Evolutionary conservation across 108 stramenopile species (phyloP), one percentile per base, ranked within the genome.

Genomic region (Seminavis robusta): DNA sequence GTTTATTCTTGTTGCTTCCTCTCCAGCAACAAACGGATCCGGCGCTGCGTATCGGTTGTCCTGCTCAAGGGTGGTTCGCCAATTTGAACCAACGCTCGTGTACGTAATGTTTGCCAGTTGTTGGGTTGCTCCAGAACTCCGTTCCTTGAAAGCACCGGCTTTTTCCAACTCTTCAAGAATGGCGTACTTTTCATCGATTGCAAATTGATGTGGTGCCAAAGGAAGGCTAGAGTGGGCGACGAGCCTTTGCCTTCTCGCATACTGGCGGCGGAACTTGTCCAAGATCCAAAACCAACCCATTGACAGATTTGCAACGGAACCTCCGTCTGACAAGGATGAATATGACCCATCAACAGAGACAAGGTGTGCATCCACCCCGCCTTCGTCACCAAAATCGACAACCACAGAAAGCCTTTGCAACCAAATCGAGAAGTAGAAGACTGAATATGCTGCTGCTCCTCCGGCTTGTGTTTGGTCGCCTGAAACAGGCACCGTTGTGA

Each of bases 211-310:
- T 2, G 83, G 76, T 33, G 63, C 52, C 17, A 61, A 42, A 7
- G 91, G 84, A 7, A 93, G 80, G 27, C 72, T 74, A 1, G 92
- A 93, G 62, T 93, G 92, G 11, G 60, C 82, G 8, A 93, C 42
- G 23, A 93, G 50, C 13, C 88, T 57, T 55, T 92, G 87, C 20
- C 52, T 39, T 38, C 87, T 57, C 20, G 68, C 63, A 33, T 64
- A 53, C 17, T 61, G 51, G 9, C 50, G 51, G 39, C 71, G 56
- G 1, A 88, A 62, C 39, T 63, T 52, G 49, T 93, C 88, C 6
- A 90, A 32, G 51, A 93, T 67, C 92, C 92, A 93, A 52, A 93
- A 93, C 76, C 77, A 87, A 29, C 88, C 92, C 92, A 93, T 93
- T 4, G 59, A 56, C 13, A 88, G 53, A 28, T 71, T 64, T 8